A percentile compares a stretch with the other conserved stretches of the same genome.
phyloP scores from a whole-genome alignment of 176 grass and related monocot genomes.

The Phoenix roebelenii region DNA sequence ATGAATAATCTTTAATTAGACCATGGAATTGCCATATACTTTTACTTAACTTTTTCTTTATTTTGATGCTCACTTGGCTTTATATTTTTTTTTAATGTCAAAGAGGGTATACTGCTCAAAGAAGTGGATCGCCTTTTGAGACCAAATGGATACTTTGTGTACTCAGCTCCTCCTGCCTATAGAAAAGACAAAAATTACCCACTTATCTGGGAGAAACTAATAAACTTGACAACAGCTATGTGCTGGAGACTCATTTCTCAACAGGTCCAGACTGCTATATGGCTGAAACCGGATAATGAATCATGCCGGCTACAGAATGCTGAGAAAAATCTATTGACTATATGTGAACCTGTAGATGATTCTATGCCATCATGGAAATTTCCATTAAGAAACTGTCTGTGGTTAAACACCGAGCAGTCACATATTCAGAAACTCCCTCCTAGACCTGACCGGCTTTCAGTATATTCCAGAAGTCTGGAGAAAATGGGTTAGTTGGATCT shows the following conservation, averaged over 20 bases:
- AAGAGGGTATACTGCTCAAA: conserved; percentile 98
- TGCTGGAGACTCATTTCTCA: conserved; percentile 92
- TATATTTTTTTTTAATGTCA: not conserved
- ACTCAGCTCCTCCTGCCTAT: conserved; percentile 95
- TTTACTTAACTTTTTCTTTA: too few relatives aligned
- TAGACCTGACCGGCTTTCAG: conserved; percentile 49
- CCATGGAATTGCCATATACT: too few relatives aligned
- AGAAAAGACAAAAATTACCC: conserved; percentile 88
- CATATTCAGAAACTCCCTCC: conserved; percentile 55
- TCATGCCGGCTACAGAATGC: conserved; percentile 57
- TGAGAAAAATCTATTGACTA: conserved; percentile 52
- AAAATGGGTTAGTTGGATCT: conserved; percentile 60
- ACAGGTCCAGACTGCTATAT: conserved; percentile 91
- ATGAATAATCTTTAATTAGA: too few relatives aligned
- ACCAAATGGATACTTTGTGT: conserved; percentile 91
- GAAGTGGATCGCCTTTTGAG: conserved; percentile 82
- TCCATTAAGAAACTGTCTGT: conserved; percentile 72
- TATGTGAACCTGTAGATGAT: conserved; percentile 44
- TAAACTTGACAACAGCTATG: conserved; percentile 76
- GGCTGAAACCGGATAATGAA: conserved; percentile 71
- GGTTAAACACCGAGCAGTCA: conserved; percentile 31
- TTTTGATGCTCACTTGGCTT: not conserved
- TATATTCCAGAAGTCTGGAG: conserved; percentile 85
- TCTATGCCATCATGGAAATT: conserved; percentile 59
- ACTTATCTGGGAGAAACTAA: conserved; percentile 75